phyloP scores from a whole-genome alignment of 2,329 filamentous ascomycete species.

The Ceratocystis cacaofunesta region DNA sequence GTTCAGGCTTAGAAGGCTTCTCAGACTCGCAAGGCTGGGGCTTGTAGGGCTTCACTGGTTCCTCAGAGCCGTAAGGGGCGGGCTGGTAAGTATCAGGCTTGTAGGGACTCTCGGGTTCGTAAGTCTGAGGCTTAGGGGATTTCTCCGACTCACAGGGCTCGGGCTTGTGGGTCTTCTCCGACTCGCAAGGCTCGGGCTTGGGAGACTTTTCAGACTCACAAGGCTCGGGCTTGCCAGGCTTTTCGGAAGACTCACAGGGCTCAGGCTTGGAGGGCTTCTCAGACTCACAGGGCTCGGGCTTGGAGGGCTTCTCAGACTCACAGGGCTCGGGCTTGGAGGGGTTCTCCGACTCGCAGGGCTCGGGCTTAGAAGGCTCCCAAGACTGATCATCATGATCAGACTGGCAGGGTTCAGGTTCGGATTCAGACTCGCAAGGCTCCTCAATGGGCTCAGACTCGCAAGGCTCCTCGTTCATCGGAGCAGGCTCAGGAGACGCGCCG shows the following conservation, averaged over 20 bases:
- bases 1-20: slow-evolving; percentile 10
- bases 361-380: neutral
- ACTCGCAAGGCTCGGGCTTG: slow-evolving; percentile 4
- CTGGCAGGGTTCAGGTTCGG: slow-evolving; percentile 12
- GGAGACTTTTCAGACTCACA: slow-evolving; percentile 1
- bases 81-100: slow-evolving; percentile 5
- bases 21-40: slow-evolving; percentile 7
- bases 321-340: slow-evolving; percentile 6
- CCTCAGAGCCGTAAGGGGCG: neutral
- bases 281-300: slow-evolving; percentile 12
- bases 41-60: slow-evolving; percentile 2
- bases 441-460: slow-evolving; percentile 12
- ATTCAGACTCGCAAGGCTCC: slow-evolving; percentile 13
- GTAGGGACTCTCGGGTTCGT: neutral
- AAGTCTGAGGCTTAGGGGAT: slow-evolving; percentile 3
- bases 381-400: slow-evolving; percentile 2
- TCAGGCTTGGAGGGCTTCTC: slow-evolving; percentile 13
- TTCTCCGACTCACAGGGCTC: slow-evolving; percentile 10
- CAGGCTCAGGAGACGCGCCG: slow-evolving; percentile 17
- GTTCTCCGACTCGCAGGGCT: slow-evolving; percentile 2
- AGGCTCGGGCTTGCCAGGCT: slow-evolving; percentile 8
- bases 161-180: slow-evolving; percentile 2
- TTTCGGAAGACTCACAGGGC: slow-evolving; percentile 6
- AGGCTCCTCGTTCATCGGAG: slow-evolving; percentile 17
- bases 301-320: neutral